A percentile compares a stretch with the other conserved stretches of the same genome.
These are phyloP conservation scores for Tremellales sp. DNA, from an alignment of 1,284 basidiomycete genomes.

Conservation along the genomic window DNA sequence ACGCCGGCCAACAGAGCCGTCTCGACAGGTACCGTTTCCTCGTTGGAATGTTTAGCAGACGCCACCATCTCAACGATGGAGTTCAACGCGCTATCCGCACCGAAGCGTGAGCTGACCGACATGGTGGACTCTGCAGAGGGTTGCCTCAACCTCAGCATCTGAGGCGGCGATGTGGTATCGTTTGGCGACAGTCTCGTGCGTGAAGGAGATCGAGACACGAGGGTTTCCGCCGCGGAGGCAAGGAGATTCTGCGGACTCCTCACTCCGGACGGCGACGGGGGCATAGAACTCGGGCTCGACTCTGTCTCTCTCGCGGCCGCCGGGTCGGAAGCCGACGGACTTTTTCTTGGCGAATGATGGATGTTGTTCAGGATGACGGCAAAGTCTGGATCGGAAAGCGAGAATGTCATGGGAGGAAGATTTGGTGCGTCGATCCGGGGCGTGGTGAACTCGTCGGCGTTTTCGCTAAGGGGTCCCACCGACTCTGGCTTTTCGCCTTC, in stretches of 20 bases:
- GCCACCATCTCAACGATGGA: conserved; percentile 51
- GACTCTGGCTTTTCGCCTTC: not conserved
- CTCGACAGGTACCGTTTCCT: conserved; percentile 68
- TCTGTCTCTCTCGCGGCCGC: not conserved
- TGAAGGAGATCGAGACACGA: conserved; percentile 17
- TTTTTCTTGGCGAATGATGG: conserved; percentile 24
- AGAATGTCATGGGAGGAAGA: conserved; percentile 47
- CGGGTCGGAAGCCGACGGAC: not conserved
- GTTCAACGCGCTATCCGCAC: conserved; percentile 28
- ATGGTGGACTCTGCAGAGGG: conserved; percentile 35
- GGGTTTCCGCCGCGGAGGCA: conserved; percentile 7
- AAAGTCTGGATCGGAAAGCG: conserved; percentile 49
- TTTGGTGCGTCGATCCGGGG: conserved; percentile 43
- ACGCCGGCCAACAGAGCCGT: conserved; percentile 69
- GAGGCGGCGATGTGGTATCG: conserved; percentile 21
- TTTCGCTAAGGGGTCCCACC: not conserved
- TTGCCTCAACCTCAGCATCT: conserved; percentile 37
- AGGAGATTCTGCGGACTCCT: conserved; percentile 23
- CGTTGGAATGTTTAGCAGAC: conserved; percentile 61
- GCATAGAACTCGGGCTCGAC: not conserved
- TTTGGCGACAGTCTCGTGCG: conserved; percentile 26
- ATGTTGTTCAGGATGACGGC: conserved; percentile 44
- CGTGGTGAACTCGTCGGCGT: conserved; percentile 8
- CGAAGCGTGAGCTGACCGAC: conserved; percentile 29
- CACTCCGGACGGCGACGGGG: conserved; percentile 12